These are phyloP conservation scores for Baorangia bicolor DNA, from an alignment of 768 basidiomycete genomes.

Conservation along the genomic window DNA sequence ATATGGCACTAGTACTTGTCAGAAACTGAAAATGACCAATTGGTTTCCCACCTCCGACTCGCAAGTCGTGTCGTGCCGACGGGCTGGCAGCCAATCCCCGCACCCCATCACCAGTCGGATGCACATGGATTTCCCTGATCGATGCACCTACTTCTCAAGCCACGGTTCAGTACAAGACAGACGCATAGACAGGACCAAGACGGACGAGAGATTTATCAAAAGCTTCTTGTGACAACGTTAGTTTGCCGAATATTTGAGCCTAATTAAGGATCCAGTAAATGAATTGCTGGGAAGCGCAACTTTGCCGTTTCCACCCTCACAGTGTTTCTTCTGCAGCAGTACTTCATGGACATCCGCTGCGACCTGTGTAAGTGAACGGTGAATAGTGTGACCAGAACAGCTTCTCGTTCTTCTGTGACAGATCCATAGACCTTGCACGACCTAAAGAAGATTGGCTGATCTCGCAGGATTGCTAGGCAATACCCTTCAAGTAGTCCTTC, in stretches of 20 bases:
- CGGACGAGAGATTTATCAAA: conserved; percentile 1
- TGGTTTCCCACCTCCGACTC: conserved; percentile 26
- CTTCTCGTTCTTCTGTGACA: conserved; percentile 3
- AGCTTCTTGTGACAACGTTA: conserved; percentile 7
- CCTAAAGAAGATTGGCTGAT: conserved; percentile 1
- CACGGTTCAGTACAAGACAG: conserved; percentile 4
- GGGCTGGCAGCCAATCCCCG: conserved; percentile 9
- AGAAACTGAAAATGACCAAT: conserved; percentile 10
- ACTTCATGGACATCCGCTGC: neutral
- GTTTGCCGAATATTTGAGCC: conserved; percentile 17
- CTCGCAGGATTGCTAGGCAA: neutral
- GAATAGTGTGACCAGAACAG: neutral
- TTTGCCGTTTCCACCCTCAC: conserved; percentile 10
- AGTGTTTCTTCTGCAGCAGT: conserved; percentile 7
- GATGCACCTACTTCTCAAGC: neutral
- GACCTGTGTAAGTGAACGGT: conserved; percentile 9
- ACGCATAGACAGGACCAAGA: conserved; percentile 4
- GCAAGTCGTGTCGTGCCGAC: conserved; percentile 4
- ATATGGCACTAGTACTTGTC: neutral
- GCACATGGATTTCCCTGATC: conserved; percentile 9
- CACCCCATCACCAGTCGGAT: conserved; percentile 11
- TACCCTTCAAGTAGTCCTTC: conserved; percentile 5
- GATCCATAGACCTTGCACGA: neutral
- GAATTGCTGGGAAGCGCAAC: conserved; percentile 18
- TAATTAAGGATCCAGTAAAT: conserved; percentile 24